Base-by-base conservation (phyloP, 1,284 basidiomycete species). In the Trichosporon sp. region DNA sequence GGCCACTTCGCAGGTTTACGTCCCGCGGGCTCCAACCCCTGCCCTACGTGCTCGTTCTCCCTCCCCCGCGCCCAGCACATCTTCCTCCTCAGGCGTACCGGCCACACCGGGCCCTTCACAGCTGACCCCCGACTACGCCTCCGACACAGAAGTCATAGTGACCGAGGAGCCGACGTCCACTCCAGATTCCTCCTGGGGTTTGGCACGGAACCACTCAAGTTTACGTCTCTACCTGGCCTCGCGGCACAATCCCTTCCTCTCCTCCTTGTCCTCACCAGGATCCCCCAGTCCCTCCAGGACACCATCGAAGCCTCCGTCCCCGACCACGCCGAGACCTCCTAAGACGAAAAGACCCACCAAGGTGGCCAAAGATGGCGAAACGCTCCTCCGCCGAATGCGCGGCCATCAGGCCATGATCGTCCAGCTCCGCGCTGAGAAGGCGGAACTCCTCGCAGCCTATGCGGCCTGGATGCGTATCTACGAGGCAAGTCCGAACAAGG, bases 201-300 rank as follows among this genome's bases (percentile, higher is more conserved):
- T 54, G 1, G 51, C 51, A 7, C 51, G 51, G 6, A 54, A 54
- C 51, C 51, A 54, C 51, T 54, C 51, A 19, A 54, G 51, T 21
- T 19, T 54, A 2, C 51, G 51, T 8, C 51, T 54, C 19, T 54
- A 54, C 51, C 21, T 54, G 6, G 51, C 51, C 2, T 54, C 51
- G 51, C n/a, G 51, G 19, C 51, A 54, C 51, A 54, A 54, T 21
- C 51, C 51, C 10, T 54, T 54, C 51, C 51, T 54, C 51, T 54
- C 51, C n/a, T 54, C 51, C 5, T 7, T 26, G 19, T 26, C 51
- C 2, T 54, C 51, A 7, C 51, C 51, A 1, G 51, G 19, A 8
- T 54, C 21, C 7, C 21, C 51, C 19, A n/a, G 16, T 10, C 51
- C 51, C 4, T 54, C 51, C 5, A 19, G 19, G 8, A 6, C 38